Evolutionary conservation across 2,329 filamentous ascomycete species (phyloP).

Genomic region (Colletotrichum neosansevieriae): DNA sequence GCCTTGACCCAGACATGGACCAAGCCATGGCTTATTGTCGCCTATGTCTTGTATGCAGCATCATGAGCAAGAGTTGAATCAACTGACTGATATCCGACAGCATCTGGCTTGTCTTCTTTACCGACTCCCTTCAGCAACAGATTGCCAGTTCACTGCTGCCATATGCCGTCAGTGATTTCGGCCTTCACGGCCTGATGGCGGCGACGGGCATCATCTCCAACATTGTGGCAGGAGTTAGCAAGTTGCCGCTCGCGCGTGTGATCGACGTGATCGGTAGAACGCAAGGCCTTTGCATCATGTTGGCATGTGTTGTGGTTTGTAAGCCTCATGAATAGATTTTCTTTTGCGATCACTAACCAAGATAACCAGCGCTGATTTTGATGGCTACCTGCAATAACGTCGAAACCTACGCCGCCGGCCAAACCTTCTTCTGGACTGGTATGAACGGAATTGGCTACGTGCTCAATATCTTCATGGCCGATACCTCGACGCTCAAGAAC

Average conservation of each 20-base stretch:
- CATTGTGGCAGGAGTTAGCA: constrained; percentile 46
- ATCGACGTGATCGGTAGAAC: constrained; percentile 54
- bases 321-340: background rate
- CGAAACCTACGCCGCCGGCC: constrained; percentile 55
- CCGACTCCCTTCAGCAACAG: constrained; percentile 55
- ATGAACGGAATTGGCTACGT: constrained; percentile 47
- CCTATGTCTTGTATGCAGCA: constrained; percentile 53
- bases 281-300: constrained; percentile 50
- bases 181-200: constrained; percentile 59
- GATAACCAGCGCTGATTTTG: constrained; percentile 59
- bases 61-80: background rate
- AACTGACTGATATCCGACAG: constrained; percentile 43
- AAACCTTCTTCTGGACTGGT: constrained; percentile 71
- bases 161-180: constrained; percentile 54
- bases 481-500: constrained; percentile 48
- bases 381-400: constrained; percentile 68
- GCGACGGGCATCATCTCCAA: constrained; percentile 59
- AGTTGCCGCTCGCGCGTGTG: constrained; percentile 53
- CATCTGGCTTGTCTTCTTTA: constrained; percentile 58
- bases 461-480: constrained; percentile 49
- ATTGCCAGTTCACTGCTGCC: constrained; percentile 49
- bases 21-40: constrained; percentile 51
- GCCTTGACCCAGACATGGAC: constrained; percentile 56
- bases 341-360: constrained; percentile 46
- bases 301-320: constrained; percentile 40